phyloP scores from a whole-genome alignment of 2,329 filamentous ascomycete species.

The Aspergillus sp. region DNA sequence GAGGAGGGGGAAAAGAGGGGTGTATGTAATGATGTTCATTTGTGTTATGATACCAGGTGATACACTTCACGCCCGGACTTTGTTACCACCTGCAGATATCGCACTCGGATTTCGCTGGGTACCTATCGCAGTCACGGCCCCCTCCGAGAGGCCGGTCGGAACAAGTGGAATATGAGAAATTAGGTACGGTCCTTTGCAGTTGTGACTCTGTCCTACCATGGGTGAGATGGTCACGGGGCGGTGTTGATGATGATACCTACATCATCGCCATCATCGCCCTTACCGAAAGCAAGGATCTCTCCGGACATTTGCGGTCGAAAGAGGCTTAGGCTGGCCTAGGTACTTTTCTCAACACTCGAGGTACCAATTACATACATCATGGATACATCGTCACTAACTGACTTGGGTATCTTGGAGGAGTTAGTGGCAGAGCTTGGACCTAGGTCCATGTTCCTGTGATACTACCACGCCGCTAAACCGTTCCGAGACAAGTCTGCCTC shows the following conservation, averaged over 20 bases:
- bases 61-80: background rate
- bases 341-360: background rate
- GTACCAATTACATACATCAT: background rate
- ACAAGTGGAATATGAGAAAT: too few species aligned
- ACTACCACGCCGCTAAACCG: background rate
- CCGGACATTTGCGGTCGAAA: background rate
- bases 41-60: background rate
- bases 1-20: background rate
- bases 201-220: background rate
- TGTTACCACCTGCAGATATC: background rate
- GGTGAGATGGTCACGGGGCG: background rate
- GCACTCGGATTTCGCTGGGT: background rate
- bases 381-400: too few species aligned
- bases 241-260: background rate
- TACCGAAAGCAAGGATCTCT: conserved; percentile 15
- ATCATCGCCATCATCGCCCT: conserved; percentile 9
- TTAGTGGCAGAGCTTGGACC: background rate
- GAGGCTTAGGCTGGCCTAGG: too few species aligned
- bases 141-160: too few species aligned
- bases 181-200: too few species aligned
- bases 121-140: too few species aligned
- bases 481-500: background rate
- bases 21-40: background rate
- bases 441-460: background rate
- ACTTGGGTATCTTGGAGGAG: background rate